phyloP scores from a whole-genome alignment of 2,329 filamentous ascomycete genomes.

The Phaeomoniella chlamydospora region DNA sequence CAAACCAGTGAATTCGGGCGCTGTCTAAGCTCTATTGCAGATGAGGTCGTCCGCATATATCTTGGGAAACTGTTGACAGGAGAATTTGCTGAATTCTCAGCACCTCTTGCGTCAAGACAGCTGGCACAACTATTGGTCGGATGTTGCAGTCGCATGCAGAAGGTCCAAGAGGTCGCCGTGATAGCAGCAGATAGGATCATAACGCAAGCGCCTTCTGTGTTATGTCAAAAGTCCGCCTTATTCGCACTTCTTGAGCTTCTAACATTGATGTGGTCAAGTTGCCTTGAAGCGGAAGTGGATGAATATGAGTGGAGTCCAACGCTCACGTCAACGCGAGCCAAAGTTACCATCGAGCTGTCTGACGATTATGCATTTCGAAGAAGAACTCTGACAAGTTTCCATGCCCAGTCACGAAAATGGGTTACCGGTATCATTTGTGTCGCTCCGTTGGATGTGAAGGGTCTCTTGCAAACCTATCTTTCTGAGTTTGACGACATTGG shows the following conservation, averaged over 20 bases:
- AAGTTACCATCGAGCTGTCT: conserved; percentile 77
- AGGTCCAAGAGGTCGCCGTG: conserved; percentile 78
- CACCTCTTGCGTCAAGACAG: conserved; percentile 78
- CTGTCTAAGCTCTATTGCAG: conserved; percentile 48
- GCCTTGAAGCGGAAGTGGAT: conserved; percentile 85
- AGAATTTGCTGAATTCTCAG: conserved; percentile 64
- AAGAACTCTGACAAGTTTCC: conserved; percentile 62
- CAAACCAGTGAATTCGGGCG: conserved; percentile 44
- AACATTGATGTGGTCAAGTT: conserved; percentile 89
- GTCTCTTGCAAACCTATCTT: conserved; percentile 81
- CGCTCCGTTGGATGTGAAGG: conserved; percentile 86
- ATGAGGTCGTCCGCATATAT: conserved; percentile 66
- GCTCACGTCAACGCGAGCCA: conserved; percentile 62
- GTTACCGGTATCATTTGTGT: conserved; percentile 66
- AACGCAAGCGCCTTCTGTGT: conserved; percentile 66
- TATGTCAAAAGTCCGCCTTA: conserved; percentile 79
- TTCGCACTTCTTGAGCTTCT: conserved; percentile 87
- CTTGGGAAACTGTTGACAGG: conserved; percentile 60
- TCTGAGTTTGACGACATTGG: conserved; percentile 90
- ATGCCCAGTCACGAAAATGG: conserved; percentile 67
- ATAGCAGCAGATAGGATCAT: conserved; percentile 77
- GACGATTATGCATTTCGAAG: conserved; percentile 79
- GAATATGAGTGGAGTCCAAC: conserved; percentile 76
- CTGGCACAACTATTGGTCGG: conserved; percentile 71
- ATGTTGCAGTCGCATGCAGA: conserved; percentile 86